phyloP scores from a whole-genome alignment of 495 filamentous ascomycete genomes.

The Podospora bellae-mahoneyi region DNA sequence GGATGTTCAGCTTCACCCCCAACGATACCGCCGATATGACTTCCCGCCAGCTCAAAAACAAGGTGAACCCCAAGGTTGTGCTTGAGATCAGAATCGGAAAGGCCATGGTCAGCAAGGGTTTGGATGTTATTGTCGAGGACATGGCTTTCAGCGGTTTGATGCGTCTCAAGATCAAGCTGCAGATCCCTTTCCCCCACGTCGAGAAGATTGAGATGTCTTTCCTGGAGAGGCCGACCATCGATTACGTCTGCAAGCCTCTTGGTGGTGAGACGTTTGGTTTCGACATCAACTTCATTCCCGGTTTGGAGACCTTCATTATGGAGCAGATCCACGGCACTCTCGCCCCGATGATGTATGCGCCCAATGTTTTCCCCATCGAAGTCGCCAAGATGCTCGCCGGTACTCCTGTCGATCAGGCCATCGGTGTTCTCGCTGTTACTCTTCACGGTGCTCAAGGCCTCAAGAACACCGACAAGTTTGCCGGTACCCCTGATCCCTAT shows the following conservation, averaged over 20 bases:
- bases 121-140: constrained; percentile 96
- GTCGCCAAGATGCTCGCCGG: constrained; percentile 99
- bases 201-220: constrained; percentile 91
- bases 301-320: constrained; percentile 86
- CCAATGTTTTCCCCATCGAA: constrained; percentile 97
- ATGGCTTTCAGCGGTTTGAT: constrained; percentile 93
- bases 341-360: constrained; percentile 93
- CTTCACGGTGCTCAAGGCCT: constrained; percentile 86
- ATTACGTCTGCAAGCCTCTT: constrained; percentile 96
- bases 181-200: constrained; percentile 91
- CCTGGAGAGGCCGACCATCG: constrained; percentile 67
- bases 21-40: constrained; percentile 93
- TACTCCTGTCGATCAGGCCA: constrained; percentile 88
- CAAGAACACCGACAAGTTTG: constrained; percentile 91
- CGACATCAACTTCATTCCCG: constrained; percentile 98
- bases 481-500: constrained; percentile 92
- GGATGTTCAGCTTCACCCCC: constrained; percentile 98
- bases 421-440: constrained; percentile 88
- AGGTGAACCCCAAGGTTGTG: constrained; percentile 94
- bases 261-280: constrained; percentile 94
- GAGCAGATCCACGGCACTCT: constrained; percentile 93
- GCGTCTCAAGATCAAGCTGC: constrained; percentile 95
- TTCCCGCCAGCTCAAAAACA: constrained; percentile 81
- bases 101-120: constrained; percentile 89
- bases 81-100: constrained; percentile 92